A percentile compares a stretch with the other conserved stretches of the same genome.
These are phyloP conservation scores for Mortierella sp. DNA, from an alignment of 371 early-diverging fungal genomes.

Conservation along the genomic window DNA sequence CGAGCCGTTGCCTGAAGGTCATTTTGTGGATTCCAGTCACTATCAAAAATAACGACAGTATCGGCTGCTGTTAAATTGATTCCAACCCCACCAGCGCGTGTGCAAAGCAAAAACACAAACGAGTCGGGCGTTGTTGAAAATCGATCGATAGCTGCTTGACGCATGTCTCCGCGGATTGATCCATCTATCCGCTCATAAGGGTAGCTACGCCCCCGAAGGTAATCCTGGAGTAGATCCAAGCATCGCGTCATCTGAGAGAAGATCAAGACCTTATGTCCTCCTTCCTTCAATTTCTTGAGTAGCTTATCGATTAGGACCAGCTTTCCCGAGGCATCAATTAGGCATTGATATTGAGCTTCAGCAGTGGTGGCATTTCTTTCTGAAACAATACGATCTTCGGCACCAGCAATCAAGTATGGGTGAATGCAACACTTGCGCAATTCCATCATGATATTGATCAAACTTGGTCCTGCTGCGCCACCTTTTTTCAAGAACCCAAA, in stretches of 20 bases:
- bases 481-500: constrained; percentile 82
- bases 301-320: constrained; percentile 91
- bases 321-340: constrained; percentile 93
- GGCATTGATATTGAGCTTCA: constrained; percentile 79
- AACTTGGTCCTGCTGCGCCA: constrained; percentile 53
- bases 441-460: constrained; percentile 75
- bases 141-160: constrained; percentile 97
- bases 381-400: constrained; percentile 84
- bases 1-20: constrained; percentile 97
- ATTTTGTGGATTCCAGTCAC: constrained; percentile 98
- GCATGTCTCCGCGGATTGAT: constrained; percentile 84
- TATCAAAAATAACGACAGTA: constrained; percentile 96
- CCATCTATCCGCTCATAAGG: constrained; percentile 94
- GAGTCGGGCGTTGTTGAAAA: constrained; percentile 83
- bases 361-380: constrained; percentile 69
- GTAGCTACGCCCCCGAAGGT: constrained; percentile 81
- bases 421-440: constrained; percentile 92
- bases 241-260: constrained; percentile 95
- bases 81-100: constrained; percentile 95
- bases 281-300: constrained; percentile 80
- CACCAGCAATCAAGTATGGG: constrained; percentile 87
- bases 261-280: constrained; percentile 93
- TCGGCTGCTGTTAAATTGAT: constrained; percentile 96
- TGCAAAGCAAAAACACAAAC: constrained; percentile 90
- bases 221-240: constrained; percentile 93